A percentile compares a stretch with the other conserved stretches of the same genome.
Conservation (phyloP, 2,329 filamentous ascomycete genomes). For the Verticillium albo-atrum region DNA sequence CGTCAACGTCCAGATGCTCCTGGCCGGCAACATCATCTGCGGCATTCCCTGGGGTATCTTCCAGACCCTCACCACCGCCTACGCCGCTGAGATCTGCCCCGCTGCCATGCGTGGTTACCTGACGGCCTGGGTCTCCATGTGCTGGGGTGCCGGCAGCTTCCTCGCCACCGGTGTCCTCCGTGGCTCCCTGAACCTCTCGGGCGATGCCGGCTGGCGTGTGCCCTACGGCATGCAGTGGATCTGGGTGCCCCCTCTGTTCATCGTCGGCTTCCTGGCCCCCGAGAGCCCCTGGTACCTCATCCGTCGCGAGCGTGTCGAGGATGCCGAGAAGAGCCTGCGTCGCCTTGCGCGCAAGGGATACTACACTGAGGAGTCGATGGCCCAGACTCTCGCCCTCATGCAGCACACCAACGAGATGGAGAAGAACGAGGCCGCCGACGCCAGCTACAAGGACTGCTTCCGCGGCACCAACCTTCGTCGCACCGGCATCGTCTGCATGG, state of each 20-base stretch:
- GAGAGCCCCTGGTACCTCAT: conserved; percentile 48
- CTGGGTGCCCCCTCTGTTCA: conserved; percentile 39
- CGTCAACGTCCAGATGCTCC: conserved; percentile 22
- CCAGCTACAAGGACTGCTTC: conserved; percentile 33
- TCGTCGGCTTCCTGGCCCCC: conserved; percentile 39
- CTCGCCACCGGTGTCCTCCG: conserved; percentile 28
- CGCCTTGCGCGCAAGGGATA: conserved; percentile 22
- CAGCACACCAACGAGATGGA: conserved; percentile 33
- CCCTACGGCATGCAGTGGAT: conserved; percentile 45
- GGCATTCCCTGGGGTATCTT: conserved; percentile 28
- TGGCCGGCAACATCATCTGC: conserved; percentile 19
- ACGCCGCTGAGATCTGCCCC: conserved; percentile 31
- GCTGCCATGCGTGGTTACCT: conserved; percentile 35
- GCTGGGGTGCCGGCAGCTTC: conserved; percentile 33
- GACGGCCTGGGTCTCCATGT: conserved; percentile 33
- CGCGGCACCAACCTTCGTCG: conserved; percentile 27
- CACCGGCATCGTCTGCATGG: conserved; percentile 22
- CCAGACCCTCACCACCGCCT: conserved; percentile 30
- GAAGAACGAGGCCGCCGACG: conserved; percentile 21
- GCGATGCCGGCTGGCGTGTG: conserved; percentile 13
- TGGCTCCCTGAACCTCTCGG: conserved; percentile 12
- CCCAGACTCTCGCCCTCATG: conserved; percentile 32
- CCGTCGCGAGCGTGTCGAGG: conserved; percentile 33
- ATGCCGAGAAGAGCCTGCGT: conserved; percentile 34
- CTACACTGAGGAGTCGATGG: conserved; percentile 33